These are phyloP conservation scores for Globisporangium middletonii DNA, from an alignment of 352 stramenopile species.

Conservation along the genomic window DNA sequence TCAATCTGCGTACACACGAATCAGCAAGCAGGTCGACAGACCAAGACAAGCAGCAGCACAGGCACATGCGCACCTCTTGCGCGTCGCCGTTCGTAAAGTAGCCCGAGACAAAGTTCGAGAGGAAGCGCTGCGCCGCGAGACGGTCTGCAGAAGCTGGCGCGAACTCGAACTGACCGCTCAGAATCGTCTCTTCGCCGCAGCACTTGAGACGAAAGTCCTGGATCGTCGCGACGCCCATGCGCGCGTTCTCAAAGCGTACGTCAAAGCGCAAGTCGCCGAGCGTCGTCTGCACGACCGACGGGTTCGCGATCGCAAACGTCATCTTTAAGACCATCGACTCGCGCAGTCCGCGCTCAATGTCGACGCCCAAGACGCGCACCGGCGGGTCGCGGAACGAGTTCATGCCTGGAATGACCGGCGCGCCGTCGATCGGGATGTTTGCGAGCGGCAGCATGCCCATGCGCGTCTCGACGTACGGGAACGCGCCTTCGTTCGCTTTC, in stretches of 20 bases:
- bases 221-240: constrained; percentile 59
- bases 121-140: constrained; percentile 35
- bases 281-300: constrained; percentile 57
- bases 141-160: constrained; percentile 27
- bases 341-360: constrained; percentile 49
- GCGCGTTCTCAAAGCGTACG: constrained; percentile 34
- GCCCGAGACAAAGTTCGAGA: constrained; percentile 82
- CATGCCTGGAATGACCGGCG: constrained; percentile 55
- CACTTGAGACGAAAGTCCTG: constrained; percentile 62
- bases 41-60: background rate
- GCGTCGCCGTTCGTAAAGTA: constrained; percentile 65
- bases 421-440: constrained; percentile 52
- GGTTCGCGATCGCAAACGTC: constrained; percentile 65
- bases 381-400: constrained; percentile 59
- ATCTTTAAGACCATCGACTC: constrained; percentile 57
- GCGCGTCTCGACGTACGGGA: constrained; percentile 57
- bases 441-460: constrained; percentile 68
- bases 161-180: constrained; percentile 60
- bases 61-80: constrained; percentile 42
- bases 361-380: constrained; percentile 51
- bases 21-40: constrained; percentile 5
- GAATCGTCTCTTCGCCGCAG: constrained; percentile 44
- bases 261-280: constrained; percentile 48
- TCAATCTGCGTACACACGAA: constrained; percentile 32
- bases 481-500: constrained; percentile 40